Evolutionary conservation across 2,329 filamentous ascomycete genomes (phyloP), one percentile per base, ranked within the genome.

Genomic region (Hypoxylon sp.): DNA sequence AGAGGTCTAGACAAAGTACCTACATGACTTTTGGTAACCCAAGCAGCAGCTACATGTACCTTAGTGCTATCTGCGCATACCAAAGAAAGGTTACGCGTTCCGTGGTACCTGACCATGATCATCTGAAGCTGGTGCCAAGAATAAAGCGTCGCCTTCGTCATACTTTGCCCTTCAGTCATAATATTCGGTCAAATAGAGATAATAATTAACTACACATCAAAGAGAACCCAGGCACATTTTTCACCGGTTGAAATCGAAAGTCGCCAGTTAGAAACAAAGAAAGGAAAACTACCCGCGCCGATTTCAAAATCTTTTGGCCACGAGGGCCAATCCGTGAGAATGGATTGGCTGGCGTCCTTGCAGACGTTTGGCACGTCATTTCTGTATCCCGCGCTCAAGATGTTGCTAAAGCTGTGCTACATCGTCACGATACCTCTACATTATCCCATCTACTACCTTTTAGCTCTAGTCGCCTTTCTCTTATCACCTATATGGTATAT

Each of bases 401-500:
- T 72, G 9, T 7, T 73, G 17, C 43, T 64, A 51, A 68, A 62
- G 50, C 23, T 74, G 43, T 60, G 72, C 43, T 76, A 77, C 70
- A 48, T 69, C 46, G 59, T 74, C 64, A 72, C 73, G 23, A 69
- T 74, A 41, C 76, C 75, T 59, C 68, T 78, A 34, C 70, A 72
- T 55, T 78, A 76, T 69, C 73, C 73, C 21, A 38, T 75, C 14
- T 77, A 74, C 53, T 56, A 56, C 28, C 38, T 56, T 28, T 43
- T 56, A 14, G 32, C 64, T 30, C 34, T 74, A 23, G 19, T 77
- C 52, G 50, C 65, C 10, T 76, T 77, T 61, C 48, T 79, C 41
- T 63, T 79, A 34, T 77, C 76, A 34, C 77, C 77, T 11, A 13
- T 76, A 17, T 72, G 72, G 70, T 64, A 63, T 38, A 63, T 75